Percentiles rank a stretch among this genome's conserved stretches.
Evolutionary conservation across 371 early-diverging fungal species (phyloP).

Genomic region (Phascolomyces articulosus): DNA sequence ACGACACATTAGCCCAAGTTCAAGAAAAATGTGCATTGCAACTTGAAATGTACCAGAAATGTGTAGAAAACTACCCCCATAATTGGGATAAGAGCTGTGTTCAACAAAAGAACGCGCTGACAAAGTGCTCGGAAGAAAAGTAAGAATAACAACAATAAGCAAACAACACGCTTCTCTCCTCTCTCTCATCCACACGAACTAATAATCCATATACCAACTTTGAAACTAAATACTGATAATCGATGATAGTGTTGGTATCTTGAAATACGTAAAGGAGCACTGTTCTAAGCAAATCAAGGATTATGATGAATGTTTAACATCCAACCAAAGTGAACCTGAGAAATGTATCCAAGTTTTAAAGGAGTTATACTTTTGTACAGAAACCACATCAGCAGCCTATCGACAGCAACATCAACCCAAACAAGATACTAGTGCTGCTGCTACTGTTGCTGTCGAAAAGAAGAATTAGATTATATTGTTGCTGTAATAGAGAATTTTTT

Average conservation of each 20-base stretch:
- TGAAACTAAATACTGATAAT: background rate
- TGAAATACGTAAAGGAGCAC: slow-evolving; percentile 74
- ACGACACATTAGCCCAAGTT: slow-evolving; percentile 72
- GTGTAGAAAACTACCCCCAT: slow-evolving; percentile 75
- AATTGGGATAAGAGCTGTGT: slow-evolving; percentile 76
- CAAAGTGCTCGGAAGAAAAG: slow-evolving; percentile 84
- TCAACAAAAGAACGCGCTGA: slow-evolving; percentile 73
- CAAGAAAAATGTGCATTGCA: slow-evolving; percentile 81
- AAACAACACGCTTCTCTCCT: no score
- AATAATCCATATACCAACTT: no score
- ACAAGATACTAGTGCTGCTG: slow-evolving; percentile 3
- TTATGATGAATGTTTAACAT: slow-evolving; percentile 69
- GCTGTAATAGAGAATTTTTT: background rate
- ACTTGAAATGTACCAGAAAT: slow-evolving; percentile 75
- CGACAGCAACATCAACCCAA: slow-evolving; percentile 17
- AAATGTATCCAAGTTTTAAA: slow-evolving; percentile 65
- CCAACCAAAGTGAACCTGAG: slow-evolving; percentile 67
- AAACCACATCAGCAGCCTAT: slow-evolving; percentile 52
- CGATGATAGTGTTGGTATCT: slow-evolving; percentile 56
- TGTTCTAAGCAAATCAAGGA: slow-evolving; percentile 68
- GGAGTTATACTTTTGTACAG: slow-evolving; percentile 65
- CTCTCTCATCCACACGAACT: no score
- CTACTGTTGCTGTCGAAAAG: background rate
- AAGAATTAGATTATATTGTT: slow-evolving; percentile 3
- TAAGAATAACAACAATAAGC: slow-evolving; percentile 16